Base-by-base conservation (phyloP, 2,329 filamentous ascomycete species). In the Metarhizium anisopliae region DNA sequence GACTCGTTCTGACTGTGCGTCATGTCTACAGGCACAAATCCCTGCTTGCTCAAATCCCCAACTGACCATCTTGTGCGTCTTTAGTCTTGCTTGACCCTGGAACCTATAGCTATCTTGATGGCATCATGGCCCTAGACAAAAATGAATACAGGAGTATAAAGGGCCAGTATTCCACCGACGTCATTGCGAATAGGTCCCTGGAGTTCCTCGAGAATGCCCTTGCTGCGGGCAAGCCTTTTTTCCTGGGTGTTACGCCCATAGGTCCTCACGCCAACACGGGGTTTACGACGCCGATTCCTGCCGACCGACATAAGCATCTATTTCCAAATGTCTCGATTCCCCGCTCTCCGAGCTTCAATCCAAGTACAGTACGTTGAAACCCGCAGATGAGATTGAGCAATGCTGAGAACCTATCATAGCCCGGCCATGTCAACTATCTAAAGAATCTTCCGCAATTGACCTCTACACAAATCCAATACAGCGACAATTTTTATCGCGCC, bases 341-440 rank as follows among this genome's bases (percentile, higher is more conserved):
- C 0, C 73, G 86, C 8, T 83, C 78, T 0, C 70, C 74, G 0
- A 82, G 83, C 64, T 90, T 89, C 68, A 90, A 90, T 60, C 85
- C 86, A 0, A 75, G 81, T 2, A 69, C 73, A 59, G 79, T 80
- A 66, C 42, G 70, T 64, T 2, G 30, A 20, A 30, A 13, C 10
- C 13, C 30, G 11, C 10, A 38, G 7, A 53, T 38, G 56, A 51
- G n/a, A 58, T 35, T 35, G 7, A 2, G 32, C 32, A 35, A 7
- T 29, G 25, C 45, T 30, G 14, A 30, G 8, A 54, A 55, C 1
- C 60, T 10, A 1, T 18, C 29, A 6, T 4, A 67, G 65, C 61
- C 64, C 1, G 68, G 66, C 8, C 60, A 65, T n/a, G 78, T 74
- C n/a, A 74, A 67, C 45, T 82, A 78, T 76, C 66, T 81, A 13